Evolutionary conservation across 1,284 basidiomycete species (phyloP).

Genomic region (Naganishia liquefaciens): DNA sequence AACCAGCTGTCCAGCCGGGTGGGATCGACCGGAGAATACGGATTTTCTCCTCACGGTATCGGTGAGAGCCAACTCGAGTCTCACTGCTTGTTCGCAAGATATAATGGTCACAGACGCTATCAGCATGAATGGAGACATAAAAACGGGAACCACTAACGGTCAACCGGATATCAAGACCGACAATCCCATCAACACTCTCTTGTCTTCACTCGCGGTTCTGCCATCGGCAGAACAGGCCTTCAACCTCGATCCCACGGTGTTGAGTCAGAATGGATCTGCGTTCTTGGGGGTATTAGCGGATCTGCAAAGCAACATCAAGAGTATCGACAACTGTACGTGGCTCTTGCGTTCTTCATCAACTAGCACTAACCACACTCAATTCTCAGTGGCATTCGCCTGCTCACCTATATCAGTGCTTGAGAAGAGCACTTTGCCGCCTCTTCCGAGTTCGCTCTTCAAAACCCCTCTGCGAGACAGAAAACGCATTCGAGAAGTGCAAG

Average conservation of each 20-base stretch:
- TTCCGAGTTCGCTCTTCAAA: slow-evolving; percentile 23
- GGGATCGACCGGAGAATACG: too few species aligned
- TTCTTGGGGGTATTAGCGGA: slow-evolving; percentile 17
- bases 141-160: not conserved
- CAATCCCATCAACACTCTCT: slow-evolving; percentile 18
- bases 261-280: slow-evolving; percentile 21
- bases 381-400: slow-evolving; percentile 5
- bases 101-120: not conserved
- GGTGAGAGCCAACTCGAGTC: too few species aligned
- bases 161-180: not conserved
- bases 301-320: slow-evolving; percentile 14
- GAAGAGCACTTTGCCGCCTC: not conserved
- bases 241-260: not conserved
- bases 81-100: too few species aligned
- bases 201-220: slow-evolving; percentile 15
- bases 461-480: slow-evolving; percentile 27
- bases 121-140: not conserved
- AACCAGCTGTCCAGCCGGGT: too few species aligned
- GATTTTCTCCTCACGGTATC: not conserved
- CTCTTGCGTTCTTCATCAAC: not conserved
- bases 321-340: slow-evolving; percentile 16
- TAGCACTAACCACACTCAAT: not conserved
- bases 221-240: slow-evolving; percentile 23
- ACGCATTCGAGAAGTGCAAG: slow-evolving; percentile 22
- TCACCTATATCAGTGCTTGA: slow-evolving; percentile 10